Evolutionary conservation across 2,329 filamentous ascomycete species (phyloP).

Genomic region (Myrmaecium sp.): DNA sequence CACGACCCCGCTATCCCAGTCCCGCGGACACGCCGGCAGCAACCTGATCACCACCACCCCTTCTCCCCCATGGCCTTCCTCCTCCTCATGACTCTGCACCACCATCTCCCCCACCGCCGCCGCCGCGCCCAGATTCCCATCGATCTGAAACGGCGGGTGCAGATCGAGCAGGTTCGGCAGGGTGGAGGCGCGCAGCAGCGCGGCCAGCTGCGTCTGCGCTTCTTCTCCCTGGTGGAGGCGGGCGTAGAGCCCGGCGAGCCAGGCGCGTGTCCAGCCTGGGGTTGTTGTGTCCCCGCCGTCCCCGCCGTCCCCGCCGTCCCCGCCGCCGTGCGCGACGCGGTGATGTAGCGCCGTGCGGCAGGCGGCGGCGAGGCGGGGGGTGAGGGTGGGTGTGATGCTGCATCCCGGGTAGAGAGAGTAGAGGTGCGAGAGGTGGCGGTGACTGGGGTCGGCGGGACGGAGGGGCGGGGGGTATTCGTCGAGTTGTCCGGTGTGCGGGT

Average conservation of each 20-base stretch:
- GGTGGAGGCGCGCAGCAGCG: constrained; percentile 25
- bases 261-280: constrained; percentile 36
- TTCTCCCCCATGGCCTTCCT: too few species aligned
- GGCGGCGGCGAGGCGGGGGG: constrained; percentile 15
- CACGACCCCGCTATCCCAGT: constrained; percentile 29
- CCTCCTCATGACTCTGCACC: too few species aligned
- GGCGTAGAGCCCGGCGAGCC: constrained; percentile 33
- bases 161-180: constrained; percentile 29
- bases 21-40: constrained; percentile 30
- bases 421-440: constrained; percentile 35
- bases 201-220: constrained; percentile 21
- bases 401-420: constrained; percentile 32
- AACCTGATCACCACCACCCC: constrained; percentile 17
- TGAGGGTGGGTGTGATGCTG: constrained; percentile 19
- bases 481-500: constrained; percentile 20
- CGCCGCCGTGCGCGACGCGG: too few species aligned
- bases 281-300: too few species aligned
- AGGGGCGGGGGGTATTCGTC: too few species aligned
- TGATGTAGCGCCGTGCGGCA: constrained; percentile 9
- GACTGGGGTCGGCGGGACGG: constrained; percentile 31
- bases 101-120: constrained; percentile 31
- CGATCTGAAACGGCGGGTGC: constrained; percentile 33
- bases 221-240: constrained; percentile 25
- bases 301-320: constrained; percentile 13
- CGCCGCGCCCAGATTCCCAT: constrained; percentile 34